Evolutionary conservation across 192 early-diverging fungal species (phyloP).

Genomic region (Pilaira anomala): DNA sequence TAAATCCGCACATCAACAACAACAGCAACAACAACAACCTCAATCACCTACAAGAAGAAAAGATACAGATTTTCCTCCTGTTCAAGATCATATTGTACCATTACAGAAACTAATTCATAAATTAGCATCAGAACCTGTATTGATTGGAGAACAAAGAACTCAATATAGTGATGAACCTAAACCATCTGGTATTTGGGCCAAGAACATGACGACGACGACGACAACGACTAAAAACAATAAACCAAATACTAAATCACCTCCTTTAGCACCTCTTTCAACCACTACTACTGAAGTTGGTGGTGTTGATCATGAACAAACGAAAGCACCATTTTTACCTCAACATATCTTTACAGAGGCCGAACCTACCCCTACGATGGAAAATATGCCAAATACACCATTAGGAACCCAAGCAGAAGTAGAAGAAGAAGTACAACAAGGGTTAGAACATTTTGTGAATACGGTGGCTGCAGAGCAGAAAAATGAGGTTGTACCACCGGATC

Average conservation of each 20-base stretch:
- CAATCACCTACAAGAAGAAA: not conserved
- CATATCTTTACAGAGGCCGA: conserved; percentile 19
- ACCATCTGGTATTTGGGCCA: not conserved
- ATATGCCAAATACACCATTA: too few species aligned
- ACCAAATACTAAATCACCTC: too few species aligned
- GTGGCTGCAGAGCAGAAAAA: conserved; percentile 1
- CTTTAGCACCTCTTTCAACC: too few species aligned
- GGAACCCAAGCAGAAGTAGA: not conserved
- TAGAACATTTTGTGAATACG: conserved; percentile 5
- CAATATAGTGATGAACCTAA: not conserved
- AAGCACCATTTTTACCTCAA: conserved; percentile 9
- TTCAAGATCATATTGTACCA: conserved; percentile 5
- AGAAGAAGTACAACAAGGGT: not conserved
- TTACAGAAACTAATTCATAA: conserved; percentile 1
- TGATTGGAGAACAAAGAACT: not conserved
- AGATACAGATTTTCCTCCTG: not conserved
- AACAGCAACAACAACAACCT: not conserved
- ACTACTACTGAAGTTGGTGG: too few species aligned
- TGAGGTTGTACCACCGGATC: not conserved
- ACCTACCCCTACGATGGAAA: conserved; percentile 18
- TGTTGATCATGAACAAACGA: not conserved
- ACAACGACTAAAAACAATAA: too few species aligned
- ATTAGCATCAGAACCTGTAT: not conserved
- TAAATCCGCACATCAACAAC: not conserved
- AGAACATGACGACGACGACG: not conserved